phyloP scores from a whole-genome alignment of 352 stramenopile species.

The Chrysophaeum taylorii region DNA sequence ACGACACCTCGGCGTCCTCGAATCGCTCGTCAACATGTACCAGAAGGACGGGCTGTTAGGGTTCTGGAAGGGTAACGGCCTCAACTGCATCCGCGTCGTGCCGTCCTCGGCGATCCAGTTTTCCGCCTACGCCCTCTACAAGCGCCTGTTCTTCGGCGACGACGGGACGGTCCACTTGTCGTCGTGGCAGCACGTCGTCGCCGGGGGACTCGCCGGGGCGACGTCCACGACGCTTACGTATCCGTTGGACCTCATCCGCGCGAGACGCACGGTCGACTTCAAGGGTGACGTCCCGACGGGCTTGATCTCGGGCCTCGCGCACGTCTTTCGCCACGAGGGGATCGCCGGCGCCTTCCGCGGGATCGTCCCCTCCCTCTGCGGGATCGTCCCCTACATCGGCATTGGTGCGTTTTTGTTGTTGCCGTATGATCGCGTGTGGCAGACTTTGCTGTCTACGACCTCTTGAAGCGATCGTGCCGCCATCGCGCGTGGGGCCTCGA shows the following conservation, averaged over 20 bases:
- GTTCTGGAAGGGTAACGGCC: slow-evolving; percentile 29
- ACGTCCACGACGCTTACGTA: slow-evolving; percentile 28
- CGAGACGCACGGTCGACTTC: slow-evolving; percentile 17
- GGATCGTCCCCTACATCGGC: slow-evolving; percentile 28
- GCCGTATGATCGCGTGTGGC: too few species aligned
- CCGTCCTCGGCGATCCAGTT: slow-evolving; percentile 29
- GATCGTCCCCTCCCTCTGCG: slow-evolving; percentile 22
- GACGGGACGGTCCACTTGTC: background rate
- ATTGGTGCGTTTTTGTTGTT: too few species aligned
- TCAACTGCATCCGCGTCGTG: slow-evolving; percentile 32
- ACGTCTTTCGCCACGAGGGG: slow-evolving; percentile 20
- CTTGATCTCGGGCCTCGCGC: slow-evolving; percentile 6
- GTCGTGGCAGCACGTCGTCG: slow-evolving; percentile 19
- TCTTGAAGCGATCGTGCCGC: background rate
- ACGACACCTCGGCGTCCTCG: slow-evolving; percentile 3
- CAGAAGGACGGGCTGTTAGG: slow-evolving; percentile 20
- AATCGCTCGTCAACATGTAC: slow-evolving; percentile 13
- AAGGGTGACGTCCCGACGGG: background rate
- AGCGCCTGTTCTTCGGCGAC: slow-evolving; percentile 14
- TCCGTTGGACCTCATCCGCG: slow-evolving; percentile 26
- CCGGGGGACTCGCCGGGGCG: slow-evolving; percentile 28
- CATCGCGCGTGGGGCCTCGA: background rate
- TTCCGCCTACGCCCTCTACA: slow-evolving; percentile 29
- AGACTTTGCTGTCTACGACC: slow-evolving; percentile 29
- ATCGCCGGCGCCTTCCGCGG: slow-evolving; percentile 20